Base-by-base conservation (phyloP, 176 grass and related monocot species). In the Triticum urartu region DNA sequence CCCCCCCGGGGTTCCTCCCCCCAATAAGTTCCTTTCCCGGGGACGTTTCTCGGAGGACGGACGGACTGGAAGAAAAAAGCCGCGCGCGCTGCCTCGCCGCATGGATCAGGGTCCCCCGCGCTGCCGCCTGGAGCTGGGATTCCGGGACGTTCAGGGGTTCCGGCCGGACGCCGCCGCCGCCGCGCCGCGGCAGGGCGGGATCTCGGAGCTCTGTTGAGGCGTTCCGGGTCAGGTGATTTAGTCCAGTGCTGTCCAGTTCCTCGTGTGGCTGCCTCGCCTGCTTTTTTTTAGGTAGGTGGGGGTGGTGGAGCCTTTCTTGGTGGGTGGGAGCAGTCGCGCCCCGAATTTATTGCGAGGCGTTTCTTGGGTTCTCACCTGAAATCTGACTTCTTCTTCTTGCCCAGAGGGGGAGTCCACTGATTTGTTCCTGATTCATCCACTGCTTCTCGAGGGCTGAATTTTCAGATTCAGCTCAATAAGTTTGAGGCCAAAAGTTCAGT, bases 191-290 rank as follows among this genome's bases (percentile, higher is more conserved):
- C 35, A n/a, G n/a, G 52, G 17, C 6, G 82, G 90, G 82, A 91
- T 91, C 86, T 91, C 59, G 76, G 66, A 61, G 68, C 80, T 54
- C 75, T 87, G 40, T 66, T 90, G 84, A 83, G 56, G 80, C 24
- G 26, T 48, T 69, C 24, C 5, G 2, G 65, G 66, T 20, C 62
- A 81, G 69, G 62, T 61, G 88, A 21, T 76, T 81, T 62, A 20
- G 78, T 54, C 72, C 80, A 90, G 20, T 87, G 12, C 86, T n/a
- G 47, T 22, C 60, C 74, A n/a, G 26, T 69, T 77, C 48, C 60
- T 65, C 73, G 40, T 73, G 65, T 35, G 35, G 50, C 50, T 78
- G 35, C 18, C 45, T 18, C 15, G 26, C 43, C 67, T 70, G 6
- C 80, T 68, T 82, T 83, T 83, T 81, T 78, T 86, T 81, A 42